Percentiles rank a stretch among this genome's conserved stretches.
These are phyloP conservation scores for Fragaria nilgerrensis DNA, from an alignment of 306 rosid genomes.

Conservation along the genomic window DNA sequence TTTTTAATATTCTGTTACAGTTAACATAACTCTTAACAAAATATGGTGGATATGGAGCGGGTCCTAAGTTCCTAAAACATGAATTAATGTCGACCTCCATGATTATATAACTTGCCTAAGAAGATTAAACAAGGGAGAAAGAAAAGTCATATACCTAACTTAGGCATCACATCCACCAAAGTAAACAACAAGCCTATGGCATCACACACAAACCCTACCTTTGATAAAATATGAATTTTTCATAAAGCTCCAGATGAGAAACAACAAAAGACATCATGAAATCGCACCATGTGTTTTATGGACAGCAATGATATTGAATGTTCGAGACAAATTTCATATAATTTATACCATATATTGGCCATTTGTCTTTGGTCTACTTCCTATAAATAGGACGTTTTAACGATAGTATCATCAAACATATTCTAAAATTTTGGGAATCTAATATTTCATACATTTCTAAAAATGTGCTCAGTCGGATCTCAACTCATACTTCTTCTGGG, in stretches of 20 bases:
- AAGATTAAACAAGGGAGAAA: not conserved
- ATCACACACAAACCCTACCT: not conserved
- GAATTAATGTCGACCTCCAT: not conserved
- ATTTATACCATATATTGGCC: not conserved
- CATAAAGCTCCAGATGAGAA: slow-evolving; percentile 16
- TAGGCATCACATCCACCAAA: slow-evolving; percentile 1
- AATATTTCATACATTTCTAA: not conserved
- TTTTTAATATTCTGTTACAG: too few relatives aligned
- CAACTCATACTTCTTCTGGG: not conserved
- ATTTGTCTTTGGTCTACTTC: slow-evolving; percentile 30
- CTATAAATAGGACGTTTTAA: slow-evolving; percentile 30
- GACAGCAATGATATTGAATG: slow-evolving; percentile 25
- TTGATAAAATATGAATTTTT: not conserved
- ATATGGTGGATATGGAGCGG: not conserved
- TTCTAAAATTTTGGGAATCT: not conserved
- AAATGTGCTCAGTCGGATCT: not conserved
- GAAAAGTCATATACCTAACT: not conserved
- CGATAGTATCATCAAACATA: not conserved
- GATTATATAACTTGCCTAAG: not conserved
- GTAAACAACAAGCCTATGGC: not conserved
- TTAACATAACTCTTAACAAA: too few relatives aligned
- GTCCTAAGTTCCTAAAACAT: not conserved
- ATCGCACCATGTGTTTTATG: slow-evolving; percentile 18
- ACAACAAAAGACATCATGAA: slow-evolving; percentile 39
- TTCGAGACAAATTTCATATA: slow-evolving; percentile 5